Evolutionary conservation across 2,329 filamentous ascomycete species (phyloP).

Genomic region (Bipolaris zeicola): DNA sequence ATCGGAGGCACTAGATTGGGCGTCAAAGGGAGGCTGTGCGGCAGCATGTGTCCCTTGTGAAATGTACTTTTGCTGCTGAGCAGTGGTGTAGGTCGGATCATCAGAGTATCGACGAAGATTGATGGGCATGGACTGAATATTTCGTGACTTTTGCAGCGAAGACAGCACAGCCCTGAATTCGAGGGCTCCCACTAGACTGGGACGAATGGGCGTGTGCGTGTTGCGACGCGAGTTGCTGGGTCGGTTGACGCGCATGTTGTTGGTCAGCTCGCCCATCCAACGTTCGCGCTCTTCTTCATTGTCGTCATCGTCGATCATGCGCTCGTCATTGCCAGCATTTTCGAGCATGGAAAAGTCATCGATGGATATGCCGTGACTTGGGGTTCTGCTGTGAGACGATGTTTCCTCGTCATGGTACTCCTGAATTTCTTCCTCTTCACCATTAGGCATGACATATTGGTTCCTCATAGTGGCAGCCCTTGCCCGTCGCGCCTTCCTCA

Average conservation of each 20-base stretch:
- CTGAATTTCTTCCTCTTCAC: constrained; percentile 64
- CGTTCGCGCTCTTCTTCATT: constrained; percentile 68
- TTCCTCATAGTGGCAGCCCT: constrained; percentile 74
- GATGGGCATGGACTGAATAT: constrained; percentile 72
- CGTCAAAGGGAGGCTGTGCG: constrained; percentile 44
- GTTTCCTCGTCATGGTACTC: constrained; percentile 61
- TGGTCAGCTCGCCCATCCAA: constrained; percentile 80
- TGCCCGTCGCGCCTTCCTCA: constrained; percentile 65
- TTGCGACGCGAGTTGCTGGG: constrained; percentile 70
- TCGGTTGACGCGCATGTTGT: constrained; percentile 87
- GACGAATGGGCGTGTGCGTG: constrained; percentile 82
- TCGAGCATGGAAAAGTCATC: constrained; percentile 70
- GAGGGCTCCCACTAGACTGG: constrained; percentile 88
- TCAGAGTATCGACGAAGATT: constrained; percentile 73
- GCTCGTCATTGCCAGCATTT: constrained; percentile 61
- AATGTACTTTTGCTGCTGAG: constrained; percentile 54
- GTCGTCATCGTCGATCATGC: constrained; percentile 59
- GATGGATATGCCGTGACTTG: constrained; percentile 56
- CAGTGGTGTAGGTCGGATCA: constrained; percentile 57
- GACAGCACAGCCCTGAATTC: constrained; percentile 91
- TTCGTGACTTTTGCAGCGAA: constrained; percentile 82
- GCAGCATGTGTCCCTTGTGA: constrained; percentile 58
- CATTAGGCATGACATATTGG: constrained; percentile 69
- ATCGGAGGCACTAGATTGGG: constrained; percentile 27
- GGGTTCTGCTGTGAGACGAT: constrained; percentile 42